Base-by-base conservation (phyloP, 805 yeast genomes). In the Hanseniaspora nectarophila region DNA sequence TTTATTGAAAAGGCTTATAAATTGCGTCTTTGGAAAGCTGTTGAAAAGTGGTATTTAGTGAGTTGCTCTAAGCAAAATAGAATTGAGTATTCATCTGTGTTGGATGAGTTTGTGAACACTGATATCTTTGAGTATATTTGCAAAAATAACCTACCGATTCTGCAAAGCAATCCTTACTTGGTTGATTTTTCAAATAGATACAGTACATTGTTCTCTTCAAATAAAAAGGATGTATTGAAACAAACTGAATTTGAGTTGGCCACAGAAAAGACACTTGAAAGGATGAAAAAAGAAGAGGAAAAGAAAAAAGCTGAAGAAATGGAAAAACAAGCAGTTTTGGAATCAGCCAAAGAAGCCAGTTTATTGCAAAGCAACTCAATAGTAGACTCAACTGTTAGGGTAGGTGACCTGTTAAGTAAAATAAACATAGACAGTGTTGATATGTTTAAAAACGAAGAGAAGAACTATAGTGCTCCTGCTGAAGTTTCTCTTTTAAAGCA, bases 111-210 rank as follows among this genome's bases (percentile, higher is more conserved):
- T 26, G 21, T 26, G 2, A 26, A 49, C 28, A 16, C 20, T n/a
- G 31, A 42, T 9, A 33, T 49, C 9, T 49, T 49, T 15, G 35
- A 42, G 15, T 20, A 18, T 5, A 42, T 49, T n/a, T 42, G 46
- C 26, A 45, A 49, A 13, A 49, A 34, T 10, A 23, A 42, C 9
- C 28, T 49, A n/a, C 53, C 53, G 21, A 35, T 49, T 9, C 6
- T 49, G 16, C 9, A 26, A 13, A 21, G 21, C 13, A 49, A 49
- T 13, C 9, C 24, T 16, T 24, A 28, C 18, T 23, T 49, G 8
- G 33, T 34, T 9, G 23, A 33, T 8, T 47, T 39, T 42, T 24
- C 53, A 6, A 13, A 33, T 20, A 33, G 26, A 12, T 49, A 49
- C 9, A n/a, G 29, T 5, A 4, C 3, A 18, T 9, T 29, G 21